Evolutionary conservation across 1,139 yeast species (phyloP).

Genomic region (Saccharomycopsis hybrid): DNA sequence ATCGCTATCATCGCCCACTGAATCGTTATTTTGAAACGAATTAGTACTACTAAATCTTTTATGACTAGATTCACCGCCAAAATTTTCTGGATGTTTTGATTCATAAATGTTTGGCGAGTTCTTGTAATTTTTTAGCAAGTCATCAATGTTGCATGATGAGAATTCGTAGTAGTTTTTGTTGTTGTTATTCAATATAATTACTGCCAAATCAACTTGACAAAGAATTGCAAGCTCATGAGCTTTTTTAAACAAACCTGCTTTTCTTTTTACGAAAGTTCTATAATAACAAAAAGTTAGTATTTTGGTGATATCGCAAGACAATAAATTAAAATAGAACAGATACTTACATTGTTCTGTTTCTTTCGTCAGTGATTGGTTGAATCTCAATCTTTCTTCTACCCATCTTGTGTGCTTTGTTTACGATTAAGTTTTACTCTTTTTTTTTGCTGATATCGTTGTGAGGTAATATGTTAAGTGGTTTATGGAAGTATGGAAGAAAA

Average conservation of each 20-base stretch:
- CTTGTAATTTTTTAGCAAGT: constrained; percentile 51
- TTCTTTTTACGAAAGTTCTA: constrained; percentile 81
- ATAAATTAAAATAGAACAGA: no score
- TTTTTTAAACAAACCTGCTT: constrained; percentile 91
- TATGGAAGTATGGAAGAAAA: no score
- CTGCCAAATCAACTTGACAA: constrained; percentile 90
- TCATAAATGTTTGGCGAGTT: constrained; percentile 26
- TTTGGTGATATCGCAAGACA: no score
- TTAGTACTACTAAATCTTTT: constrained; percentile 11
- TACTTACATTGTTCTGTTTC: constrained; percentile 61
- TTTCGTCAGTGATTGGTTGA: constrained; percentile 83
- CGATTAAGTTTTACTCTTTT: no score
- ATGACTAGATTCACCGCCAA: constrained; percentile 27
- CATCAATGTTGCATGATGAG: constrained; percentile 62
- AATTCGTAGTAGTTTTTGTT: constrained; percentile 71
- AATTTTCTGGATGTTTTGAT: constrained; percentile 26
- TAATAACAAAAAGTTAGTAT: constrained; percentile 20
- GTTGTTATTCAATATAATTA: constrained; percentile 81
- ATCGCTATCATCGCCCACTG: constrained; percentile 23
- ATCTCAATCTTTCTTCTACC: constrained; percentile 96
- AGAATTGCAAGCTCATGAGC: constrained; percentile 91
- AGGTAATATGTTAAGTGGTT: no score
- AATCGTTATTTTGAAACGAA: constrained; percentile 13
- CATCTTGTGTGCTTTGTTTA: no score
- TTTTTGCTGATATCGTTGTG: no score